Base-by-base conservation (phyloP, 257 asterid species). In the Euphrasia confusa region DNA sequence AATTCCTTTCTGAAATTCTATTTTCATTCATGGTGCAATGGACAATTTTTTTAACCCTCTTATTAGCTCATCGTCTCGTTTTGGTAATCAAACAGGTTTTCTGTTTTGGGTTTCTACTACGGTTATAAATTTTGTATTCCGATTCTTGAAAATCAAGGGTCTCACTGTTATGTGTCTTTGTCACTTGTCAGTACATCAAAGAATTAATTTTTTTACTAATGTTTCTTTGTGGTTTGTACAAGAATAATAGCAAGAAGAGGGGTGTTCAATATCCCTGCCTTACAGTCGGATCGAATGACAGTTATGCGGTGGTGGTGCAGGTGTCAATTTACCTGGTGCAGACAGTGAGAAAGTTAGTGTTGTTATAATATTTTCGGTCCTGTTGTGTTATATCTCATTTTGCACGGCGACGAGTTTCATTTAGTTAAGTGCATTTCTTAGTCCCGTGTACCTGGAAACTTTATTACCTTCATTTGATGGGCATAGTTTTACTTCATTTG, bases 161-260 rank as follows among this genome's bases (percentile, higher is more conserved):
- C 7, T 18, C 24, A 14, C 2, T 13, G 18, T 62, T 44, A 55
- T 48, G 7, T 49, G 17, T 33, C 11, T 32, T 71, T 2, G 12
- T 15, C 3, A 13, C 39, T 1, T 4, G 24, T 58, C 45, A 62
- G 54, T 55, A 7, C 26, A 50, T 42, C n/a, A 30, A 37, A 70
- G 6, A 32, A n/a, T n/a, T 1, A 50, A 8, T 13, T 55, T 30
- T 12, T 2, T 1, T 56, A n/a, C n/a, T n/a, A n/a, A n/a, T n/a
- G n/a, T 21, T 54, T 18, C 59, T 13, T 27, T 39, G 33, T 72
- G 68, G 14, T 40, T 60, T 40, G 53, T 14, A 54, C 54, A 52
- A 86, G 97, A 81, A 60, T 82, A 68, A 68, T 78, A 69, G 53
- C 78, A 62, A 78, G 75, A 72, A 75, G 80, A 71, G 60, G 75